Conservation (phyloP, 768 basidiomycete species). For the Pleurotus tuber-regium region DNA sequence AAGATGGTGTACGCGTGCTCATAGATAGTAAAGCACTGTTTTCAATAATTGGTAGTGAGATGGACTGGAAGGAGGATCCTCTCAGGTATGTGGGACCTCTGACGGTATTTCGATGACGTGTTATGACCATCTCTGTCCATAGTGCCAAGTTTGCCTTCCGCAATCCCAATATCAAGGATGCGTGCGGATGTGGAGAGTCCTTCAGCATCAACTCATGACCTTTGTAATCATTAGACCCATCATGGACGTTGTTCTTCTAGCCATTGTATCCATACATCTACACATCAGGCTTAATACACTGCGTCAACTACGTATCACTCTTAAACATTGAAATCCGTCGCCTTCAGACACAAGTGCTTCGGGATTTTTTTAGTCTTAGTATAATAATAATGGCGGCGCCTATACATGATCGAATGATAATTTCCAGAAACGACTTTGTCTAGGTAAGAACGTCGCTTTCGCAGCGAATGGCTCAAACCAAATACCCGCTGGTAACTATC, state of each 20-base stretch:
- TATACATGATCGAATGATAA: too few species aligned
- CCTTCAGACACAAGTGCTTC: too few species aligned
- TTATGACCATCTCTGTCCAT: constrained; percentile 5
- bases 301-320: too few species aligned
- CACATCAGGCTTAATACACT: not conserved
- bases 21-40: constrained; percentile 97
- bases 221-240: not conserved
- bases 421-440: too few species aligned
- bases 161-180: constrained; percentile 93
- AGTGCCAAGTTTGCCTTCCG: constrained; percentile 82
- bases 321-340: too few species aligned
- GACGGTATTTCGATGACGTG: not conserved
- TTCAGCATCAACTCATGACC: constrained; percentile 61
- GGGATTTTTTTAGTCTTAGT: too few species aligned
- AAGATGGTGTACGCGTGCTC: constrained; percentile 90
- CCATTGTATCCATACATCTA: not conserved
- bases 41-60: constrained; percentile 97
- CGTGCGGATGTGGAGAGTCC: constrained; percentile 94
- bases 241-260: not conserved
- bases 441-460: too few species aligned
- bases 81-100: constrained; percentile 59
- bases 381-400: too few species aligned
- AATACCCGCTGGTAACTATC: too few species aligned
- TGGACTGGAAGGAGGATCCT: constrained; percentile 96
- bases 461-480: too few species aligned